Evolutionary conservation across 2,329 filamentous ascomycete species (phyloP).

Genomic region (Paraphoma chrysanthemicola): DNA sequence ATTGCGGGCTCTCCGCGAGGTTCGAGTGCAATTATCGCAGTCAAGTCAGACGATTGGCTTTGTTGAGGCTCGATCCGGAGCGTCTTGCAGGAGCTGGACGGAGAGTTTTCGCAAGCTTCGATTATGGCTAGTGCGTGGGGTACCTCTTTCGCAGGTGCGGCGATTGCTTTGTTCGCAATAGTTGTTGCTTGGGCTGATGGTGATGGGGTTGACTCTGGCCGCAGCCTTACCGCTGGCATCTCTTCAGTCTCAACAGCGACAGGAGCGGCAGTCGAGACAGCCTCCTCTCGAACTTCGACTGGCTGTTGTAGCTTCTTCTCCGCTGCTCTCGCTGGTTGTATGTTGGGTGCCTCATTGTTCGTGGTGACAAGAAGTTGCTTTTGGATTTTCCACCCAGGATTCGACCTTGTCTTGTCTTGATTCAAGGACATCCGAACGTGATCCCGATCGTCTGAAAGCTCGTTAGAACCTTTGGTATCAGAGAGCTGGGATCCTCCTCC

Average conservation of each 20-base stretch:
- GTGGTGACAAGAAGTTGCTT: constrained; percentile 11
- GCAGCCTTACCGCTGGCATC: background rate
- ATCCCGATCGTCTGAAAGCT: background rate
- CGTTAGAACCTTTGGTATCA: background rate
- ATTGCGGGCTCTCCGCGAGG: background rate
- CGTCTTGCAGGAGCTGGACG: background rate
- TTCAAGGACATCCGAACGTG: constrained; percentile 5
- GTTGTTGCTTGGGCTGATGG: background rate
- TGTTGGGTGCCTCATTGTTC: constrained; percentile 1
- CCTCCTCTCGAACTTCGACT: background rate
- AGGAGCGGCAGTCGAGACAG: background rate
- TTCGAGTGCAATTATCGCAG: background rate
- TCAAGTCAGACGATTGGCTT: background rate
- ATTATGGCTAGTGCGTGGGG: background rate
- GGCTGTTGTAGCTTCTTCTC: background rate
- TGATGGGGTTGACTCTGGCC: background rate
- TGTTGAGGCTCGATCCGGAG: background rate
- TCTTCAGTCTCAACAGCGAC: background rate
- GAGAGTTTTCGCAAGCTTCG: background rate
- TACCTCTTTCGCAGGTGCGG: background rate
- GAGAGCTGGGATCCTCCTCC: background rate
- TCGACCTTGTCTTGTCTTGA: constrained; percentile 11
- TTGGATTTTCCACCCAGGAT: constrained; percentile 10
- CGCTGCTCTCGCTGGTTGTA: background rate
- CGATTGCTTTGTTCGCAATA: background rate